A percentile compares a stretch with the other conserved stretches of the same genome.
Evolutionary conservation across 2,329 filamentous ascomycete species (phyloP).

Genomic region (Colletotrichum abscissum): DNA sequence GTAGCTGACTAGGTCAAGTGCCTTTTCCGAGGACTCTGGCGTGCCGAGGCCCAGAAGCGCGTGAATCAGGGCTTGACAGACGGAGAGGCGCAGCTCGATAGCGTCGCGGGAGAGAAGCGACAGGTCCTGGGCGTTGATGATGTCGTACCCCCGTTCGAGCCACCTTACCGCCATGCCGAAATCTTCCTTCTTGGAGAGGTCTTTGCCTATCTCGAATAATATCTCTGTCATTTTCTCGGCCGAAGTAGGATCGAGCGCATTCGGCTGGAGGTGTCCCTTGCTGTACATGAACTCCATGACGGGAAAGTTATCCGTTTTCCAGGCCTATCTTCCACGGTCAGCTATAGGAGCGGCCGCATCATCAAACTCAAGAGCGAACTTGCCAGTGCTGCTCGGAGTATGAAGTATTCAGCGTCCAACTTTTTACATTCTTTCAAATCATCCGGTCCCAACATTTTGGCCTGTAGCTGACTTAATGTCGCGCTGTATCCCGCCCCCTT

Average conservation of each 20-base stretch:
- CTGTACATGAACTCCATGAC: slow-evolving; percentile 82
- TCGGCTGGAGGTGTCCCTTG: slow-evolving; percentile 61
- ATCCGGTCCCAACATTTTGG: slow-evolving; percentile 41
- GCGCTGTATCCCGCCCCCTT: slow-evolving; percentile 70
- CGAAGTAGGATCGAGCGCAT: slow-evolving; percentile 56
- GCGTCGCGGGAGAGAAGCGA: slow-evolving; percentile 69
- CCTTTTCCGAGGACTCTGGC: slow-evolving; percentile 58
- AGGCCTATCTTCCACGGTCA: slow-evolving; percentile 64
- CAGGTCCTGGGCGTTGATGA: slow-evolving; percentile 66
- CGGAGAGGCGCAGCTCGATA: slow-evolving; percentile 72
- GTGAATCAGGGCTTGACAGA: slow-evolving; percentile 73
- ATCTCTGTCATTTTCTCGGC: slow-evolving; percentile 74
- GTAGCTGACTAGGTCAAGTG: slow-evolving; percentile 67
- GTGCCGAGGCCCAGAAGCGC: slow-evolving; percentile 61
- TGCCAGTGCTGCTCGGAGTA: slow-evolving; percentile 75
- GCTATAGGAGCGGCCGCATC: not conserved
- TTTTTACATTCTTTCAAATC: slow-evolving; percentile 45
- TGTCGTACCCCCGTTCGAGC: slow-evolving; percentile 75
- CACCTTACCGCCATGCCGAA: slow-evolving; percentile 72
- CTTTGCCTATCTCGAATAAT: slow-evolving; percentile 78
- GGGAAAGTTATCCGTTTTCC: slow-evolving; percentile 78
- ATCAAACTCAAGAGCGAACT: slow-evolving; percentile 37
- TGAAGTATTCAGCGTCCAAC: slow-evolving; percentile 71
- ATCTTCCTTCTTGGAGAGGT: slow-evolving; percentile 63
- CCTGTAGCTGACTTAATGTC: slow-evolving; percentile 45